phyloP scores from a whole-genome alignment of 768 basidiomycete genomes.

The Suillus cothurnatus region DNA sequence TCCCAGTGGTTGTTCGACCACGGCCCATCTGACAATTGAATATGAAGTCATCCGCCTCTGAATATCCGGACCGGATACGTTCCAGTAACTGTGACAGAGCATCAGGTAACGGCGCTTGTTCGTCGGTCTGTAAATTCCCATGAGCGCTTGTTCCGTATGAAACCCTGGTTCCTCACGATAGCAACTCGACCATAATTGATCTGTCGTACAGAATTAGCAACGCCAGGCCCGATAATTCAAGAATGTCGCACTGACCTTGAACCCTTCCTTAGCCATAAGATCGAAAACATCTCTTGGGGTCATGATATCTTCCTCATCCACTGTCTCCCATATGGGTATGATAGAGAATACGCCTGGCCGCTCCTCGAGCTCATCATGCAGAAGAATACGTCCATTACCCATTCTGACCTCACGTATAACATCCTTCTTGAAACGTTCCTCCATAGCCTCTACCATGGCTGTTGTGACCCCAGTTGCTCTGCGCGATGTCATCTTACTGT shows the following conservation, averaged over 20 bases:
- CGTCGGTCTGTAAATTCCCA: conserved; percentile 76
- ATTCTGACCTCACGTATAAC: conserved; percentile 78
- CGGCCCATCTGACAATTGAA: conserved; percentile 99
- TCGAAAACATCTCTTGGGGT: conserved; percentile 85
- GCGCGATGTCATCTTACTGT: conserved; percentile 5
- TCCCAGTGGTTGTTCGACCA: conserved; percentile 92
- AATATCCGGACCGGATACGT: conserved; percentile 61
- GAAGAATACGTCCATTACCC: conserved; percentile 73
- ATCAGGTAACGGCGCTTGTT: conserved; percentile 92
- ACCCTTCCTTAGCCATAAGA: conserved; percentile 75
- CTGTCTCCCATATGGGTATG: conserved; percentile 93
- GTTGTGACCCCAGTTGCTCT: conserved; percentile 96
- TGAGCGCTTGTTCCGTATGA: not conserved
- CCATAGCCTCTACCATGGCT: conserved; percentile 89
- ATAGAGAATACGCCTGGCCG: conserved; percentile 87
- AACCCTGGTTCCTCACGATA: conserved; percentile 58
- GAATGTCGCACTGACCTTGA: conserved; percentile 50
- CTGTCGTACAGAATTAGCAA: conserved; percentile 36
- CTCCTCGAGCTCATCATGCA: conserved; percentile 97
- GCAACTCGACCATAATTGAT: conserved; percentile 89
- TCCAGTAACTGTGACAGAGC: conserved; percentile 80
- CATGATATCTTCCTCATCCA: conserved; percentile 79
- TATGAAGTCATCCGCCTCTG: conserved; percentile 72
- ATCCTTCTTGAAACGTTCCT: conserved; percentile 83
- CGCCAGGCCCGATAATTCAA: not conserved